Base-by-base conservation (phyloP, 2,329 filamentous ascomycete genomes). In the Juglanconis juglandina region DNA sequence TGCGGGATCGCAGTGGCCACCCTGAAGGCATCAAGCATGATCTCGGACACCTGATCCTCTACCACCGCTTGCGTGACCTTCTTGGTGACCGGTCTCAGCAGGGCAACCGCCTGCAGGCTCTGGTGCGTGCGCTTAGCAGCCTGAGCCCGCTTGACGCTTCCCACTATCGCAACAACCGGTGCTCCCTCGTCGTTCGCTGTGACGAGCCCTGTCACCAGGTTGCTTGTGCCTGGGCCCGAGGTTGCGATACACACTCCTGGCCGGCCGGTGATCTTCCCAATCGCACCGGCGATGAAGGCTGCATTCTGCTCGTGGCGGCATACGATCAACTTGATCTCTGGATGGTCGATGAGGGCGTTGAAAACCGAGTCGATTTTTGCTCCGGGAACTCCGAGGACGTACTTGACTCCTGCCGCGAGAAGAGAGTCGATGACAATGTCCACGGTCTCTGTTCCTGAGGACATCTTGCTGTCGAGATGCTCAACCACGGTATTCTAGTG, bases 271-370 rank as follows among this genome's bases (percentile, higher is more conserved):
- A 81, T 75, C 35, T 77, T 70, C 10, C 78, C 78, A 30, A 77
- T 69, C 0, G 77, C 78, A 2, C 76, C 77, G 24, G 78, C 78
- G 71, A 81, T 81, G 68, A 81, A 78, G 6, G 77, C 78, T 14
- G 78, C 78, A 65, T 81, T 81, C 59, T 81, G 78, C 65, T 81
- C 78, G 63, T 81, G 78, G 14, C 78, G 72, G 60, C 76, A 79
- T 11, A 81, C 75, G 32, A 81, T 70, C 14, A 81, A 70, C 60
- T 73, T 72, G 68, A 80, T 79, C 61, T 79, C 76, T 1, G 77
- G 74, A 58, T 79, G 77, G 67, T 80, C 78, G 53, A 70, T 60
- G 4, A 80, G 70, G 5, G 71, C 74, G 67, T 80, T 76, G 70
- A 80, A 81, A 48, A 81, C 71, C 44, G 76, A 74, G 68, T 81